Percentiles rank a stretch among this genome's conserved stretches.
These are phyloP conservation scores for Colletotrichum salicis DNA, from an alignment of 2,329 filamentous ascomycete species.

Conservation along the genomic window DNA sequence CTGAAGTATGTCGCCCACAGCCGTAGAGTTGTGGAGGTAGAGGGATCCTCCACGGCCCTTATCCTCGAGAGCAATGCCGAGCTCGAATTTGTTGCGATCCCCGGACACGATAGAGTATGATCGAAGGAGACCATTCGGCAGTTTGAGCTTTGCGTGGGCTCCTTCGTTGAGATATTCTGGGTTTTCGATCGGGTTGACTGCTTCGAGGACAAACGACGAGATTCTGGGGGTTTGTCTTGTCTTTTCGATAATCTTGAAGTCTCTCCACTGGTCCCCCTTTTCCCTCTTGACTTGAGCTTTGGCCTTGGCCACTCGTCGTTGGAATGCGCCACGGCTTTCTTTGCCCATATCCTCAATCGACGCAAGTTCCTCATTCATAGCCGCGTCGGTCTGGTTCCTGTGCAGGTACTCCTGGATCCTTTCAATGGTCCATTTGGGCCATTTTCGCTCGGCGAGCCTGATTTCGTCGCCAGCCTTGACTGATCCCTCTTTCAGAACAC, in stretches of 20 bases:
- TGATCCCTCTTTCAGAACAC: slow-evolving; percentile 65
- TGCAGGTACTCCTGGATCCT: slow-evolving; percentile 72
- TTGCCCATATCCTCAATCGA: slow-evolving; percentile 61
- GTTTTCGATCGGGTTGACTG: slow-evolving; percentile 47
- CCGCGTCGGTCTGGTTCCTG: slow-evolving; percentile 60
- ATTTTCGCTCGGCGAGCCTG: slow-evolving; percentile 61
- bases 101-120: slow-evolving; percentile 70
- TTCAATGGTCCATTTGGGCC: slow-evolving; percentile 72
- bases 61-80: slow-evolving; percentile 67
- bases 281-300: slow-evolving; percentile 42
- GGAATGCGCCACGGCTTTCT: slow-evolving; percentile 61
- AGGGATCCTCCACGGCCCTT: slow-evolving; percentile 69
- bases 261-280: slow-evolving; percentile 52
- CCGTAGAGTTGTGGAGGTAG: slow-evolving; percentile 63
- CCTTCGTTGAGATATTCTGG: slow-evolving; percentile 49
- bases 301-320: slow-evolving; percentile 60
- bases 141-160: slow-evolving; percentile 65
- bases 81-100: slow-evolving; percentile 59
- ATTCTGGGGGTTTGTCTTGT: slow-evolving; percentile 61
- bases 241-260: slow-evolving; percentile 61
- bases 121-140: slow-evolving; percentile 66
- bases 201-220: slow-evolving; percentile 63
- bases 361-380: slow-evolving; percentile 63
- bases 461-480: slow-evolving; percentile 68
- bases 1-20: slow-evolving; percentile 60